Conservation (phyloP, 768 basidiomycete genomes). For the Serendipita sp. region DNA sequence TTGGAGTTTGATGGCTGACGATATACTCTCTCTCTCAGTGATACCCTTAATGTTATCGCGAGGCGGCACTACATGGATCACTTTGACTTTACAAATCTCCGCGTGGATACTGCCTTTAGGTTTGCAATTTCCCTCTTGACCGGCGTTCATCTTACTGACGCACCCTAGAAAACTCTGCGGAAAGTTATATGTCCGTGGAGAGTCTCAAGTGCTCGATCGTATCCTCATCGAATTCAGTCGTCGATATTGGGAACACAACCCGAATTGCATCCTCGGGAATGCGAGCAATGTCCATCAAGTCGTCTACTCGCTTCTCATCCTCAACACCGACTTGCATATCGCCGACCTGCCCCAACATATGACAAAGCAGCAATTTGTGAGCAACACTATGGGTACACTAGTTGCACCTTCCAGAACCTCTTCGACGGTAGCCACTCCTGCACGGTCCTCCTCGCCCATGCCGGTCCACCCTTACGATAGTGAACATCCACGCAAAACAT, state of each 20-base stretch:
- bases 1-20: conserved; percentile 6
- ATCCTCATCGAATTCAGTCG: conserved; percentile 85
- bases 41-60: conserved; percentile 55
- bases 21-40: conserved; percentile 28
- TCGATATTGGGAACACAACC: conserved; percentile 87
- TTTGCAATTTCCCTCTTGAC: conserved; percentile 16
- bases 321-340: conserved; percentile 96
- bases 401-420: conserved; percentile 35
- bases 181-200: conserved; percentile 85
- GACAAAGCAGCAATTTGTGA: conserved; percentile 83
- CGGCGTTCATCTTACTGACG: neutral
- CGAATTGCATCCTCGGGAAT: conserved; percentile 60
- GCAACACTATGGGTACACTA: conserved; percentile 76
- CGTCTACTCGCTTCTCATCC: conserved; percentile 76
- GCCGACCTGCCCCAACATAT: conserved; percentile 79
- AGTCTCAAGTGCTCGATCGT: conserved; percentile 95
- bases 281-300: conserved; percentile 90
- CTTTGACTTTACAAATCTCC: conserved; percentile 72
- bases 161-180: conserved; percentile 59
- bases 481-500: conserved; percentile 47
- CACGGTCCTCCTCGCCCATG: conserved; percentile 19
- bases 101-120: conserved; percentile 86
- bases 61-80: conserved; percentile 69
- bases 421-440: conserved; percentile 37
- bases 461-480: neutral